phyloP scores from a whole-genome alignment of 2,329 filamentous ascomycete species.

The Alternaria sp. region DNA sequence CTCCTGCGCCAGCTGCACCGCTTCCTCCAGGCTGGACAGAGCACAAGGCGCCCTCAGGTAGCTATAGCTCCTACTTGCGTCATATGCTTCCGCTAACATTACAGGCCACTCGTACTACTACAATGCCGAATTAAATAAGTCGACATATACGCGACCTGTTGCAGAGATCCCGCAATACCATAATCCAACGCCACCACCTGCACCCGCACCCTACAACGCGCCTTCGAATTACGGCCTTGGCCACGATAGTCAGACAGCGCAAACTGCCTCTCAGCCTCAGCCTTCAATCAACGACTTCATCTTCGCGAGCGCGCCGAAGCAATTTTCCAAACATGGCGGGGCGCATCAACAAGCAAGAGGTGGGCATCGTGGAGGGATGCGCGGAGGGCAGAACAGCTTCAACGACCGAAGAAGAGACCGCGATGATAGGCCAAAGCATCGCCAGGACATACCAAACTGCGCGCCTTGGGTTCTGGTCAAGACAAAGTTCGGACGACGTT shows the following conservation, averaged over 20 bases:
- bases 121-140: conserved; percentile 79
- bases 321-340: conserved; percentile 22
- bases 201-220: conserved; percentile 7
- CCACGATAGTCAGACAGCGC: conserved; percentile 52
- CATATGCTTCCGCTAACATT: conserved; percentile 22
- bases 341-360: conserved; percentile 25
- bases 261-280: conserved; percentile 45
- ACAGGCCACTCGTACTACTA: conserved; percentile 87
- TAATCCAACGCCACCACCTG: conserved; percentile 4
- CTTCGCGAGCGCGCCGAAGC: conserved; percentile 34
- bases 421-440: conserved; percentile 80
- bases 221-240: conserved; percentile 13
- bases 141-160: conserved; percentile 79
- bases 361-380: conserved; percentile 46
- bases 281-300: conserved; percentile 60
- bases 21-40: conserved; percentile 88
- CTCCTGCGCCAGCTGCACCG: conserved; percentile 55
- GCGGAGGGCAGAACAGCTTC: conserved; percentile 61
- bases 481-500: conserved; percentile 86
- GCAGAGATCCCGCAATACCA: conserved; percentile 13
- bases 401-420: conserved; percentile 71
- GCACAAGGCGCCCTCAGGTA: conserved; percentile 82
- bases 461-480: conserved; percentile 92
- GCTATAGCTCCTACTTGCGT: conserved; percentile 19
- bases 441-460: conserved; percentile 77